Evolutionary conservation across 116 monocot species (phyloP).

Genomic region (Dioscorea cayenensis): DNA sequence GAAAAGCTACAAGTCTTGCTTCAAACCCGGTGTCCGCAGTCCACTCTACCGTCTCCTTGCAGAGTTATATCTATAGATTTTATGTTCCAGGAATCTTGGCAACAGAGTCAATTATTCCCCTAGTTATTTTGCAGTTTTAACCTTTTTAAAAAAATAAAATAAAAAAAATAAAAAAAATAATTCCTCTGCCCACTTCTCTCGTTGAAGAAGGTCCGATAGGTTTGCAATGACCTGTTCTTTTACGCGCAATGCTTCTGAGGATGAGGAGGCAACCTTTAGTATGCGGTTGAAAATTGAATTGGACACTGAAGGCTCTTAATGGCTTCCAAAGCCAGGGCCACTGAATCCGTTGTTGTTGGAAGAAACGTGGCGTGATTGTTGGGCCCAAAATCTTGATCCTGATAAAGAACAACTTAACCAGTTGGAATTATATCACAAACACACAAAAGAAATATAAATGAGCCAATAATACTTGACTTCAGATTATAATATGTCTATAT

Average conservation of each 20-base stretch:
- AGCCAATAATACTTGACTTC: too few relatives aligned
- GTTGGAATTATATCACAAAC: background rate
- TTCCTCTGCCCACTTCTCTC: slow-evolving; percentile 58
- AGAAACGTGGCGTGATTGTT: slow-evolving; percentile 9
- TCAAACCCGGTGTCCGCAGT: background rate
- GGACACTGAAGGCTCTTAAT: slow-evolving; percentile 40
- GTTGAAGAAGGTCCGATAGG: slow-evolving; percentile 55
- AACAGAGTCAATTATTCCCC: slow-evolving; percentile 58
- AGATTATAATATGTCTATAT: too few relatives aligned
- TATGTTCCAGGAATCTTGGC: slow-evolving; percentile 70
- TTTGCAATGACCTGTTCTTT: slow-evolving; percentile 70
- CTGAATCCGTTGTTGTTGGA: slow-evolving; percentile 62
- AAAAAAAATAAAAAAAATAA: too few relatives aligned
- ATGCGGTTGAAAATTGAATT: slow-evolving; percentile 53
- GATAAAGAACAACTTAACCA: background rate
- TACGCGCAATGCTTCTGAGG: slow-evolving; percentile 54
- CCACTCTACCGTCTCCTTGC: slow-evolving; percentile 19
- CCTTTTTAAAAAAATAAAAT: too few relatives aligned
- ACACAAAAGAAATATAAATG: background rate
- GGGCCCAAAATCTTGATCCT: background rate
- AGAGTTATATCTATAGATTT: slow-evolving; percentile 63
- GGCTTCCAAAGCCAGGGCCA: slow-evolving; percentile 60
- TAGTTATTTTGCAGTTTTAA: slow-evolving; percentile 73
- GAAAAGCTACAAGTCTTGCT: background rate
- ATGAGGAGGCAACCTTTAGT: slow-evolving; percentile 52